Percentiles rank a stretch among this genome's conserved stretches.
Evolutionary conservation across 495 filamentous ascomycete species (phyloP).

Genomic region (Talaromyces ruber): DNA sequence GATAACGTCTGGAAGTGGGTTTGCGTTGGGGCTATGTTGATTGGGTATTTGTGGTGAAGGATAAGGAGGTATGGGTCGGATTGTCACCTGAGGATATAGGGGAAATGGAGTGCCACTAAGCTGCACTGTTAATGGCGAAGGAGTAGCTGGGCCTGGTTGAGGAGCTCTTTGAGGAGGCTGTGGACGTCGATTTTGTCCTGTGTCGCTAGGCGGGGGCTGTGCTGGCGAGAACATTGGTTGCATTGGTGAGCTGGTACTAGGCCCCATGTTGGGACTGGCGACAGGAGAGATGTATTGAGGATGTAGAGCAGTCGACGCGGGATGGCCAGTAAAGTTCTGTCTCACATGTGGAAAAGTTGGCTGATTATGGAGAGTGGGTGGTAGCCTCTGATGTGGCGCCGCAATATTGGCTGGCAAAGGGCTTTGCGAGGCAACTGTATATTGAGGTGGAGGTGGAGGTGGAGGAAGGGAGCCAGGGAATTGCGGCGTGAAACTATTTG

Average conservation of each 20-base stretch:
- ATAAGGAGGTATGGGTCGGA: background rate
- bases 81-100: background rate
- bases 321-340: background rate
- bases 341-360: background rate
- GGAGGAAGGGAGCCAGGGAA: background rate
- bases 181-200: background rate
- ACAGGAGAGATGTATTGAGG: background rate
- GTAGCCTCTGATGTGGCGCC: background rate
- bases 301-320: background rate
- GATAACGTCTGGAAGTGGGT: constrained; percentile 15
- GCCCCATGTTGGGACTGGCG: background rate
- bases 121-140: background rate
- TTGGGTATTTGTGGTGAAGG: background rate
- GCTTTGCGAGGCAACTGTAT: background rate
- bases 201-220: background rate
- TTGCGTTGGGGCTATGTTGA: background rate
- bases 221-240: background rate
- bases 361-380: background rate
- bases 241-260: background rate
- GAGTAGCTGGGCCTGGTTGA: background rate
- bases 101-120: background rate
- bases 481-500: background rate
- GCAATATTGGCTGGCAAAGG: background rate
- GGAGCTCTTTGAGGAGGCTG: background rate
- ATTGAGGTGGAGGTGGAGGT: background rate